Base-by-base conservation (phyloP, 2,329 filamentous ascomycete species). In the Uncinocarpus reesii region DNA sequence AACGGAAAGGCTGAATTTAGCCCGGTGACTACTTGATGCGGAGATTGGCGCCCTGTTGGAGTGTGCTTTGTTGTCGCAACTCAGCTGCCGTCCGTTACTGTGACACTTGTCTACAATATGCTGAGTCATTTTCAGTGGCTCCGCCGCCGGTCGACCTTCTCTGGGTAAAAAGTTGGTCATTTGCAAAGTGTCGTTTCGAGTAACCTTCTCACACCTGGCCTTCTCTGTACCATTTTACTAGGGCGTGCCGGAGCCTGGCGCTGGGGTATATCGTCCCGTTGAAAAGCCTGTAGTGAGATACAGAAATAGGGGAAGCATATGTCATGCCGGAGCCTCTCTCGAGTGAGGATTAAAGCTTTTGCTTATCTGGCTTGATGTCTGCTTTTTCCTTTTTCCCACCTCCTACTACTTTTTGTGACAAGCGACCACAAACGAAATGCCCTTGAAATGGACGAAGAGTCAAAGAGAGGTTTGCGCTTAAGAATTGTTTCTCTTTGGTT, bases 301-400 rank as follows among this genome's bases (percentile, higher is more conserved):
- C 38, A 46, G 48, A 44, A 40, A 49, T 48, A 52, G 57, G 53
- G 52, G 54, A 51, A 52, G 31, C 47, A 57, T 51, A 58, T 53
- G 60, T 62, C 63, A 62, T 59, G 58, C 67, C 69, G 75, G 86
- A 86, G 87, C 85, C 84, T 87, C 86, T 87, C 84, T 79, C 65
- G 82, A 78, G 84, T 88, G 87, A 84, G 84, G 73, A 82, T 93
- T 86, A 93, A 87, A 88, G 86, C 74, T 81, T 87, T 73, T 86
- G 77, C 86, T 90, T 89, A 85, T 90, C 86, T 72, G 76, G 71
- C 57, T 60, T 62, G 63, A 55, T 55, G 55, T 50, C 60, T 58
- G 61, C 60, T 60, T 54, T n/a, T 52, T 57, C 51, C 55, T 42
- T 52, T 45, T 40, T 45, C 42, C 26, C 15, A 41, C 26, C 18